Base-by-base conservation (phyloP, 2,329 filamentous ascomycete genomes). In the Ceratocystis destructans region DNA sequence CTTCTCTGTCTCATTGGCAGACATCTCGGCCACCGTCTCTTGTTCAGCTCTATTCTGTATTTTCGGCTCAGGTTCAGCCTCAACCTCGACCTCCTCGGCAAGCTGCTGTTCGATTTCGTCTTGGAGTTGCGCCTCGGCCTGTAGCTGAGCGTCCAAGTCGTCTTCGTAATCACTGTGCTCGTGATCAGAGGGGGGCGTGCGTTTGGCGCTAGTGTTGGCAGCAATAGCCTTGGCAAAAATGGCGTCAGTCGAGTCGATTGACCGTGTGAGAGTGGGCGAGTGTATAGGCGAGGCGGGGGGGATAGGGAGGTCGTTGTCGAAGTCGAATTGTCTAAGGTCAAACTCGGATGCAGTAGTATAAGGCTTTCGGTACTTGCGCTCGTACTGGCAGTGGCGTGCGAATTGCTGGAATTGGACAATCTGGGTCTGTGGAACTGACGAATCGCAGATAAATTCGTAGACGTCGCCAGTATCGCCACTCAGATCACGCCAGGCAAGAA, bases 391-490 rank as follows among this genome's bases (percentile, higher is more conserved):
- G 83, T 96, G 87, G 67, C 89, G 83, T 6, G 94, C 89, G 64
- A 90, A 86, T 65, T 87, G 81, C 73, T 93, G 85, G 74, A 99
- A 97, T 17, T 87, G 84, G 59, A 87, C 82, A 28, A 94, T 87
- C 71, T 92, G 88, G 61, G 85, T 81, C 2, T 85, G 78, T 33
- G 85, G 79, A 53, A 88, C 83, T 12, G 86, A 86, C 48, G 80
- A 75, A 76, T 97, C 94, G 78, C 92, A 97, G 70, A 99, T 89
- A 74, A 97, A 99, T 75, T 99, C 93, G 81, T 90, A 99, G n/a
- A 97, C 82, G 76, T 99, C 94, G 65, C 91, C 93, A 41, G 85
- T 82, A 79, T 99, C 94, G 66, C 94, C 94, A 71, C 91, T 96
- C 68, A 97, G 78, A 73, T 99, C 94, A 71, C 88, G 87, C 94